Conservation (phyloP, 2,329 filamentous ascomycete species). For the Colletotrichum sp. region DNA sequence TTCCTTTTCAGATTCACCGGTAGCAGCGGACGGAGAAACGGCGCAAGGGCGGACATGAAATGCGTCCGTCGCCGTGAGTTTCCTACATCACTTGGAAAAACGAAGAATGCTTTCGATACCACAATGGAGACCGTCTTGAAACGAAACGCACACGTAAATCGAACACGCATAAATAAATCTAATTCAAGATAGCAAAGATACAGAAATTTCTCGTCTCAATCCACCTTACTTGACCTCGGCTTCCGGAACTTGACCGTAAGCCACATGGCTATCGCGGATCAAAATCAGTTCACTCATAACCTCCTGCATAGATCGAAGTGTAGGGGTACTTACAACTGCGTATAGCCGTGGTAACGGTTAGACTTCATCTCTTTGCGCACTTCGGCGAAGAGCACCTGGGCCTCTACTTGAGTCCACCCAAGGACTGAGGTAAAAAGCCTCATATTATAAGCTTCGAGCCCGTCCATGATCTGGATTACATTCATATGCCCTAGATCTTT, state of each 20-base stretch:
- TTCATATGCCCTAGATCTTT: constrained; percentile 34
- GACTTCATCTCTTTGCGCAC: constrained; percentile 31
- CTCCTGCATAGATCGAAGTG: accelerated
- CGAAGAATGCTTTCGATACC: too few relatives aligned
- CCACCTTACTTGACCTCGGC: too few relatives aligned
- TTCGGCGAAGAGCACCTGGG: constrained; percentile 28
- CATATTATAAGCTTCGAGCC: constrained; percentile 28
- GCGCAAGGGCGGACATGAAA: too few relatives aligned
- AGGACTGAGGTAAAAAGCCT: constrained; percentile 31
- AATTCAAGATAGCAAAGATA: too few relatives aligned
- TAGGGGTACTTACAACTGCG: not conserved
- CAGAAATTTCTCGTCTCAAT: too few relatives aligned
- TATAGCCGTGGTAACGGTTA: not conserved
- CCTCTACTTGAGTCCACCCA: constrained; percentile 31
- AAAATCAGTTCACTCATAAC: not conserved
- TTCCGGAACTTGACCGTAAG: not conserved
- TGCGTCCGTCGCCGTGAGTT: too few relatives aligned
- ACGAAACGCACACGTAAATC: too few relatives aligned
- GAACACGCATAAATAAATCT: too few relatives aligned
- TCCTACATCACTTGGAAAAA: too few relatives aligned
- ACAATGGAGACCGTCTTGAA: too few relatives aligned
- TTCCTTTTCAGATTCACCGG: too few relatives aligned
- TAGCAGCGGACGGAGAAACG: too few relatives aligned
- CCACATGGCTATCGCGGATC: not conserved
- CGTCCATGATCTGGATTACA: constrained; percentile 21